Base-by-base conservation (phyloP, 2,329 filamentous ascomycete species). In the Xylariales sp. region DNA sequence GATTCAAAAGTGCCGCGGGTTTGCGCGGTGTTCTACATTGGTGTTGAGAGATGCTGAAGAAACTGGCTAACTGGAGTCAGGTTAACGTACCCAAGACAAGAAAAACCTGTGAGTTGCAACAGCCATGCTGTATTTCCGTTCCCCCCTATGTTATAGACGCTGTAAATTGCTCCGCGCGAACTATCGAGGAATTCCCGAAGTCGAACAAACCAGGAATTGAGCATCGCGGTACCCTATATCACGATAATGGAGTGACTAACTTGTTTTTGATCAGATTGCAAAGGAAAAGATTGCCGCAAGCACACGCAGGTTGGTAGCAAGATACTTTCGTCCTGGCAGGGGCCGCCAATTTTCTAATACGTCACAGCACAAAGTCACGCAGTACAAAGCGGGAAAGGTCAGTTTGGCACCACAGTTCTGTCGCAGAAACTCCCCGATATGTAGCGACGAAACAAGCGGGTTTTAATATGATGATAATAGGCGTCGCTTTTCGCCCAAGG, bases 51-150 rank as follows among this genome's bases (percentile, higher is more conserved):
- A 10, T 9, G 9, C 8, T 10, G 29, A 16, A 7, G 9, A 32
- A 14, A 44, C 40, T 51, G 33, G 56, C 57, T 63, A 57, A 65
- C 60, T 53, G 43, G 49, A 52, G 44, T 44, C 58, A 91, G 90
- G 89, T 95, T 80, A 95, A 95, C 87, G 86, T 95, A 78, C 89
- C 90, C 67, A 95, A 95, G 81, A 95, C 89, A 71, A 84, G 89
- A 70, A 86, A 88, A 78, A 95, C 90, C 72, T 95, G 89, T n/a
- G n/a, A n/a, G n/a, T n/a, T n/a, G n/a, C n/a, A n/a, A n/a, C n/a
- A n/a, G n/a, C n/a, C n/a, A n/a, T n/a, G n/a, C n/a, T n/a, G n/a
- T n/a, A n/a, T n/a, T n/a, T n/a, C n/a, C n/a, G n/a, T n/a, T n/a
- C n/a, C n/a, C n/a, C n/a, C n/a, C n/a, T n/a, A n/a, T n/a, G n/a